A percentile compares a stretch with the other conserved stretches of the same genome.
Conservation (phyloP, 306 rosid species). For the Trifolium fragiferum region DNA sequence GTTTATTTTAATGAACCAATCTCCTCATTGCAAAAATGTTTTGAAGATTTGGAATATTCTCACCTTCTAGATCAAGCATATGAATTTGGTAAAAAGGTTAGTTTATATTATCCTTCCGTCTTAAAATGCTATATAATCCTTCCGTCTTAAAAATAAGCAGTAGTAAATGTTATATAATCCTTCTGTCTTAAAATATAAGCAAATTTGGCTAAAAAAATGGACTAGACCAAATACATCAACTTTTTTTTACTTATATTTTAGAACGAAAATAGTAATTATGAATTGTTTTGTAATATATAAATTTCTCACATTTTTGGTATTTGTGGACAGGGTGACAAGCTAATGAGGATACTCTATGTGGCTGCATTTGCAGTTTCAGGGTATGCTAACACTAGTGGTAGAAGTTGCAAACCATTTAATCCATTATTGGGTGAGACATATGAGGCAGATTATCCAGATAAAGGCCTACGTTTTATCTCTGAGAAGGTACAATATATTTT, state of each 20-base stretch:
- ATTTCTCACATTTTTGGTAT: slow-evolving; percentile 22
- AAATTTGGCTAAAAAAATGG: too few relatives aligned
- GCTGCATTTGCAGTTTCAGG: slow-evolving; percentile 98
- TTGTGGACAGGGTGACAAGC: slow-evolving; percentile 70
- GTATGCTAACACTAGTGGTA: slow-evolving; percentile 83
- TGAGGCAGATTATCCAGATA: slow-evolving; percentile 92
- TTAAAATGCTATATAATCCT: too few relatives aligned
- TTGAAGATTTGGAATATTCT: slow-evolving; percentile 87
- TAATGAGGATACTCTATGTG: slow-evolving; percentile 80
- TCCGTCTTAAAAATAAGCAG: too few relatives aligned
- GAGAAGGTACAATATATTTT: slow-evolving; percentile 70
- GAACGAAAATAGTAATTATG: neutral
- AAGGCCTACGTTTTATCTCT: slow-evolving; percentile 82
- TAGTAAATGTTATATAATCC: too few relatives aligned
- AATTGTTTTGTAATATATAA: neutral
- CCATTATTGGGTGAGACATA: slow-evolving; percentile 95
- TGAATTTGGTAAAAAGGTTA: slow-evolving; percentile 87
- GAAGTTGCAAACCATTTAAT: slow-evolving; percentile 94
- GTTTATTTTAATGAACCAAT: slow-evolving; percentile 94
- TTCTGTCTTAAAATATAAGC: too few relatives aligned
- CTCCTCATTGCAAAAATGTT: slow-evolving; percentile 87
- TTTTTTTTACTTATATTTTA: too few relatives aligned
- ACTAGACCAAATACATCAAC: too few relatives aligned
- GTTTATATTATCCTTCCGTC: too few relatives aligned
- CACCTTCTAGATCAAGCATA: slow-evolving; percentile 80